Conservation (phyloP, 192 early-diverging fungal species). For the Irineochytrium annulatum region DNA sequence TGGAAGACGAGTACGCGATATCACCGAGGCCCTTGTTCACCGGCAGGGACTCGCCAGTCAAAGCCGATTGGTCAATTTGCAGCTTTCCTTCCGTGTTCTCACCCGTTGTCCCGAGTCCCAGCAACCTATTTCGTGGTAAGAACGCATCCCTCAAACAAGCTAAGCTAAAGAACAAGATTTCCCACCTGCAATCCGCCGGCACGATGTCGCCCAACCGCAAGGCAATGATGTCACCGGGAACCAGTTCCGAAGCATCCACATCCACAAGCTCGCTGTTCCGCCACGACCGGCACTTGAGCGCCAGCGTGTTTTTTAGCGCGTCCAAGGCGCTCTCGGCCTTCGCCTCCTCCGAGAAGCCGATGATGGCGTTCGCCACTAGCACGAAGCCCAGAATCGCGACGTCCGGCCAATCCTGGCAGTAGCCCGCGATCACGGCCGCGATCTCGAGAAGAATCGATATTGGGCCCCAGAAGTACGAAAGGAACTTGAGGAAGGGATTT, state of each 20-base stretch:
- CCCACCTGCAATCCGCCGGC: constrained; percentile 73
- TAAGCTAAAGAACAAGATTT: no score
- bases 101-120: constrained; percentile 52
- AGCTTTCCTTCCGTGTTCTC: constrained; percentile 75
- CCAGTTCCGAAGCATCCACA: constrained; percentile 71
- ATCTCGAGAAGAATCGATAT: constrained; percentile 64
- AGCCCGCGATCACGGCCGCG: constrained; percentile 79
- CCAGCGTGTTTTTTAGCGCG: constrained; percentile 88
- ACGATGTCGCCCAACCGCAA: constrained; percentile 86
- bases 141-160: not conserved
- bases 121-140: constrained; percentile 40
- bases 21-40: constrained; percentile 76
- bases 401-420: constrained; percentile 77
- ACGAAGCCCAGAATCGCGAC: constrained; percentile 80
- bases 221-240: constrained; percentile 86
- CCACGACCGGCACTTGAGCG: constrained; percentile 83
- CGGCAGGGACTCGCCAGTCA: constrained; percentile 92
- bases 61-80: constrained; percentile 87
- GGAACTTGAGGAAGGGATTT: constrained; percentile 81
- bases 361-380: constrained; percentile 76
- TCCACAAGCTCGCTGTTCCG: constrained; percentile 77
- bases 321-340: constrained; percentile 88
- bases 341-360: constrained; percentile 84
- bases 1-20: constrained; percentile 87
- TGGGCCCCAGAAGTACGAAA: constrained; percentile 57